Evolutionary conservation across 768 basidiomycete genomes (phyloP).

Genomic region (Leccinellum rugosiceps): DNA sequence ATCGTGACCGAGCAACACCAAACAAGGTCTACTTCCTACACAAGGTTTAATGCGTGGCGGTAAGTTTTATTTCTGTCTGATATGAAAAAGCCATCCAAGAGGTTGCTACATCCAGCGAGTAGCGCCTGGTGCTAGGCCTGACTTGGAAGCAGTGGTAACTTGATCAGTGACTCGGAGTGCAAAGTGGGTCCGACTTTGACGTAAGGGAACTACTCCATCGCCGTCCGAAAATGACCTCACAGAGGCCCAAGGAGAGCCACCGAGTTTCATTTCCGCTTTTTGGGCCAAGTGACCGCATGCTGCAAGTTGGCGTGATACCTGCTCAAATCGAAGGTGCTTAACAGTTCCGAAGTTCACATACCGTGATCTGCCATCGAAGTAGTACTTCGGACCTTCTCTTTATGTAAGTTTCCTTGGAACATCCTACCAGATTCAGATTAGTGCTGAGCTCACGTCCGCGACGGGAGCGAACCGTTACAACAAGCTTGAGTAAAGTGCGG

Average conservation of each 20-base stretch:
- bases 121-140: neutral
- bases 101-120: neutral
- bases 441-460: neutral
- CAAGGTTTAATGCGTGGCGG: neutral
- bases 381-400: neutral
- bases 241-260: neutral
- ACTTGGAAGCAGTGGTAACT: neutral
- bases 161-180: neutral
- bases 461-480: neutral
- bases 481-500: neutral
- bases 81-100: neutral
- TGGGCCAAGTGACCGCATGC: neutral
- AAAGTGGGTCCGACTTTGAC: neutral
- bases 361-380: neutral
- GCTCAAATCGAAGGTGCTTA: neutral
- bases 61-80: neutral
- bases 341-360: neutral
- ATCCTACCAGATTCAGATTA: neutral
- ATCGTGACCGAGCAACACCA: no score
- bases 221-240: neutral
- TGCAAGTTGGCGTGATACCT: neutral
- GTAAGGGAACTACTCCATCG: neutral
- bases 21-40: neutral
- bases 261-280: conserved; percentile 2
- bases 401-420: neutral